Evolutionary conservation across 495 filamentous ascomycete genomes (phyloP).

Genomic region (Parathielavia hyrcaniae): DNA sequence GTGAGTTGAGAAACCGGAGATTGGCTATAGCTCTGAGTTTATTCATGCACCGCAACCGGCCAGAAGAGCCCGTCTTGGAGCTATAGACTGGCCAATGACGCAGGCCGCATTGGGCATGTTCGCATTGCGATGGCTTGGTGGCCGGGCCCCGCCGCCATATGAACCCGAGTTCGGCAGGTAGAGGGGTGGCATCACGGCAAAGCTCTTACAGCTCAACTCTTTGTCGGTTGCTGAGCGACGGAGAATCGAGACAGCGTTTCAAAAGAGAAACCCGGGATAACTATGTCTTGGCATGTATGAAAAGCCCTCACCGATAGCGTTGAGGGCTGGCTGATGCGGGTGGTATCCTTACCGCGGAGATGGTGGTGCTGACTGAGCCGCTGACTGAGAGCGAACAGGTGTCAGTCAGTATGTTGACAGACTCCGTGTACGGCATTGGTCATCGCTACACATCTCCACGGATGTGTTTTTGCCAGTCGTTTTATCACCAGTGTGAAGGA

Average conservation of each 20-base stretch:
- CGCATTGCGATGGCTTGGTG: neutral
- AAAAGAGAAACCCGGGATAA: neutral
- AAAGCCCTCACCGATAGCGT: conserved; percentile 3
- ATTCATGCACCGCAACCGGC: too few relatives aligned
- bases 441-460: conserved; percentile 7
- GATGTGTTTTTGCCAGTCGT: neutral
- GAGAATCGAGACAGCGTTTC: neutral
- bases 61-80: too few relatives aligned
- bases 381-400: conserved; percentile 4
- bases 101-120: conserved; percentile 2
- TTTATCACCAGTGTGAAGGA: neutral
- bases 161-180: neutral
- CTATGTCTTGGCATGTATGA: conserved; percentile 5
- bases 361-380: conserved; percentile 1
- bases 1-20: too few relatives aligned
- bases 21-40: too few relatives aligned
- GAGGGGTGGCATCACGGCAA: neutral
- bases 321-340: neutral
- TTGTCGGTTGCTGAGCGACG: neutral
- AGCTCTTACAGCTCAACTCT: neutral
- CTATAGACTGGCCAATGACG: conserved; percentile 17
- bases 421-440: neutral
- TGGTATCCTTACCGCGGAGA: conserved; percentile 13
- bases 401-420: neutral
- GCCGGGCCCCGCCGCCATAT: conserved; percentile 8